Base-by-base conservation (phyloP, 2,329 filamentous ascomycete species). In the Aulographum hederae region DNA sequence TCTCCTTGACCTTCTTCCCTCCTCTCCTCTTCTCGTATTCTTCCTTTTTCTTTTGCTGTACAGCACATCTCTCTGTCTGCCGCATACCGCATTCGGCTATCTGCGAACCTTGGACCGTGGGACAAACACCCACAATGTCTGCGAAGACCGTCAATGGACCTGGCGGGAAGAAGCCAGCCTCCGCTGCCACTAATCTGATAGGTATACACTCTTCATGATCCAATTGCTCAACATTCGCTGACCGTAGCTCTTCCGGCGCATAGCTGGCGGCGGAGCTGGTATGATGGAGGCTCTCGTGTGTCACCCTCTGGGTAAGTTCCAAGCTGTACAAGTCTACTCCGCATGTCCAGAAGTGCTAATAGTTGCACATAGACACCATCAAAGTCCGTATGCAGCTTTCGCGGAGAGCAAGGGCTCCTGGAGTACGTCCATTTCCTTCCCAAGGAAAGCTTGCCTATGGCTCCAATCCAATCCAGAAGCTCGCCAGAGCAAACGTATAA, bases 351-450 rank as follows among this genome's bases (percentile, higher is more conserved):
- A n/a, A n/a, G n/a, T n/a, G n/a, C n/a, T n/a, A n/a, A n/a, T 33
- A 14, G 18, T 5, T 8, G 2, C n/a, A 18, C 15, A 18, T 37
- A 79, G 82, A 94, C 57, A 94, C 85, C 37, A 92, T 95, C 64
- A 94, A 98, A 69, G 89, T 98, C 39, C 84, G 89, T 45, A 98
- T 98, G 91, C 89, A 98, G 61, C 76, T 98, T 37, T 95, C 89
- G 34, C 70, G 78, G 42, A 73, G 89, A 52, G 82, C 79, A 31
- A 70, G 78, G 42, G 69, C 73, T 37, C 84, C 84, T 34, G 89
- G 89, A 38, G 72, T 78, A 53, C 42, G 66, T 61, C 20, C 15
- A 30, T 13, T 25, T 10, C 13, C 13, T 25, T n/a, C n/a, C n/a
- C n/a, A n/a, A n/a, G n/a, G n/a, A n/a, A n/a, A n/a, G n/a, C n/a